Evolutionary conservation across 1,284 basidiomycete species (phyloP).

Genomic region (Neonothopanus nambi): DNA sequence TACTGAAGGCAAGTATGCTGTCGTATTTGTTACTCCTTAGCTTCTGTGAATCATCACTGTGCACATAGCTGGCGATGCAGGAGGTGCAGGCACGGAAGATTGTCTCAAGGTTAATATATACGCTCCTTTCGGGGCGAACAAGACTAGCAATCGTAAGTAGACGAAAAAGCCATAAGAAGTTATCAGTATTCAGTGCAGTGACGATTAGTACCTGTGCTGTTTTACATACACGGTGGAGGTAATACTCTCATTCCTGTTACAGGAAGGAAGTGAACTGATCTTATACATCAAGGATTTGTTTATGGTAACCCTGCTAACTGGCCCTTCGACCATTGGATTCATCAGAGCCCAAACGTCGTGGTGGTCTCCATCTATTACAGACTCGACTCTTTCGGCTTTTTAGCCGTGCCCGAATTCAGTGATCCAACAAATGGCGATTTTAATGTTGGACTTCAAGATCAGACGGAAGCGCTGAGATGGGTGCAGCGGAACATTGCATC

Average conservation of each 20-base stretch:
- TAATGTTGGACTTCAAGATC: slow-evolving; percentile 65
- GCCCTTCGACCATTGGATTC: slow-evolving; percentile 56
- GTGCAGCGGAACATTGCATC: slow-evolving; percentile 56
- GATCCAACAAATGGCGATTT: slow-evolving; percentile 45
- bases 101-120: slow-evolving; percentile 58
- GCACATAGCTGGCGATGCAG: slow-evolving; percentile 46
- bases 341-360: slow-evolving; percentile 50
- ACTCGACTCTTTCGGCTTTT: slow-evolving; percentile 55
- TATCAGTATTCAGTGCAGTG: background rate
- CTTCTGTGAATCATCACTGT: background rate
- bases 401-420: slow-evolving; percentile 44
- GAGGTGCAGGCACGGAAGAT: slow-evolving; percentile 63
- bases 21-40: background rate
- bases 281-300: slow-evolving; percentile 43
- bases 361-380: slow-evolving; percentile 57
- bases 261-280: background rate
- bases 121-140: slow-evolving; percentile 42
- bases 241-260: slow-evolving; percentile 13
- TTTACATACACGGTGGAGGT: slow-evolving; percentile 71
- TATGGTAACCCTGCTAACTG: slow-evolving; percentile 59
- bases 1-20: slow-evolving; percentile 40
- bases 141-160: slow-evolving; percentile 40
- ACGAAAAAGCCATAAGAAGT: background rate
- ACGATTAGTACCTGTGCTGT: slow-evolving; percentile 31
- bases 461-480: slow-evolving; percentile 63